Evolutionary conservation across 23 red algal species (phyloP).

Genomic region (Cyanidiococcus yangmingshanensis): DNA sequence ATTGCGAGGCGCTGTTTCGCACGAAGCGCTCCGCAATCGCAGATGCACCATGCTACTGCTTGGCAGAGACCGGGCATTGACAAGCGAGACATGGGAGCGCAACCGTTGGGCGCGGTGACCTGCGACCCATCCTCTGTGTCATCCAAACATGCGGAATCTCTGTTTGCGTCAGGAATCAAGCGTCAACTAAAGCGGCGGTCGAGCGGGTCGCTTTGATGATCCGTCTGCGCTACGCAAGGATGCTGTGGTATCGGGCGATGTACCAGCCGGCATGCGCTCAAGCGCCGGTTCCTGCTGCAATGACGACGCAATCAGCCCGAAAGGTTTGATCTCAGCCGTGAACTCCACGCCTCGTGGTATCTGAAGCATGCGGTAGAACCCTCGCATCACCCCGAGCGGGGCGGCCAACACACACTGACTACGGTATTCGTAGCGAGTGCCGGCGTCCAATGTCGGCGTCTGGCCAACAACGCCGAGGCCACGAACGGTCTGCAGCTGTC

Average conservation of each 20-base stretch:
- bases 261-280: neutral
- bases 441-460: constrained; percentile 3
- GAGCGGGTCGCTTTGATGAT: neutral
- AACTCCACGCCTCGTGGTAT: neutral
- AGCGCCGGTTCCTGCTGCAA: neutral
- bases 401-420: constrained; percentile 12
- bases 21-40: too few species aligned
- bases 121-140: too few species aligned
- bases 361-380: constrained; percentile 8
- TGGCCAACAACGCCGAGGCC: constrained; percentile 13
- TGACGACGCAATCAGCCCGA: neutral
- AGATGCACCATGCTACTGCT: too few species aligned
- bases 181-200: neutral
- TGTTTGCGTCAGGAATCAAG: too few species aligned
- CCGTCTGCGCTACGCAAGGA: too few species aligned
- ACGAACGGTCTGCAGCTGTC: neutral
- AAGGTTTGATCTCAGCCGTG: constrained; percentile 9
- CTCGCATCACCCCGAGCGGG: constrained; percentile 3
- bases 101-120: too few species aligned
- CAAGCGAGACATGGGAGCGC: too few species aligned
- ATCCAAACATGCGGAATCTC: too few species aligned
- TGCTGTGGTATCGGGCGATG: too few species aligned
- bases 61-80: too few species aligned
- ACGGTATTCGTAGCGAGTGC: neutral
- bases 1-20: too few species aligned